Evolutionary conservation across 2,329 filamentous ascomycete species (phyloP), one percentile per base, ranked within the genome.

Genomic region (Xylariaceae sp.): DNA sequence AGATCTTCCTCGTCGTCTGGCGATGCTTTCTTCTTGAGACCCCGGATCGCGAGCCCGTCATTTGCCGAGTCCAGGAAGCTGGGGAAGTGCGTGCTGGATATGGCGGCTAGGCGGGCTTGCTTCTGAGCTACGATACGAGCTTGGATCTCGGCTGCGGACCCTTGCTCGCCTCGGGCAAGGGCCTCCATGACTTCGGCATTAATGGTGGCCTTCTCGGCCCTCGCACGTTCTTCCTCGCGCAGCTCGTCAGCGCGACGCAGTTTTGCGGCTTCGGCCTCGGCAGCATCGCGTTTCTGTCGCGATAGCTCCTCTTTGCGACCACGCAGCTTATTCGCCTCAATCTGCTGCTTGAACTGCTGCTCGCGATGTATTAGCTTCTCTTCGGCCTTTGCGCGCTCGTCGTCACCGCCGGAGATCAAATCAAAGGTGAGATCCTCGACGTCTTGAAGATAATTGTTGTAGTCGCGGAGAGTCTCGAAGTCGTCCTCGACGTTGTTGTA

Each of bases 361-460:
- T 89, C 83, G 71, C 91, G 96, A 49, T 78, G 59, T 36, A 65
- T 53, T 12, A 77, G 68, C 48, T 71, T 61, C 20, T 59, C 54
- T 53, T 77, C 79, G 32, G 73, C 72, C 10, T 62, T 62, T 22
- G 60, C 61, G 44, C 70, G 79, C n/a, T 82, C 80, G 1, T 83
- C 75, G 48, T 91, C 82, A 35, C 73, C 76, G 34, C 84, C 82
- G 53, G 82, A 76, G 42, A 96, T 85, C 8, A 98, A 76, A 62
- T 96, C 92, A 69, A 91, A 90, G 2, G 91, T 91, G 50, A 96
- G 79, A 54, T 86, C 82, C 71, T 98, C 93, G 32, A 95, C 88
- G 61, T 88, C 83, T 67, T 97, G 89, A 11, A 98, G 81, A 70
- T 97, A 96, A 66, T 96, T 85, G 69, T 98, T 96, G 73, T 85